Evolutionary conservation across 2,329 filamentous ascomycete species (phyloP), one percentile per base, ranked within the genome.

Genomic region (Capronia americana): DNA sequence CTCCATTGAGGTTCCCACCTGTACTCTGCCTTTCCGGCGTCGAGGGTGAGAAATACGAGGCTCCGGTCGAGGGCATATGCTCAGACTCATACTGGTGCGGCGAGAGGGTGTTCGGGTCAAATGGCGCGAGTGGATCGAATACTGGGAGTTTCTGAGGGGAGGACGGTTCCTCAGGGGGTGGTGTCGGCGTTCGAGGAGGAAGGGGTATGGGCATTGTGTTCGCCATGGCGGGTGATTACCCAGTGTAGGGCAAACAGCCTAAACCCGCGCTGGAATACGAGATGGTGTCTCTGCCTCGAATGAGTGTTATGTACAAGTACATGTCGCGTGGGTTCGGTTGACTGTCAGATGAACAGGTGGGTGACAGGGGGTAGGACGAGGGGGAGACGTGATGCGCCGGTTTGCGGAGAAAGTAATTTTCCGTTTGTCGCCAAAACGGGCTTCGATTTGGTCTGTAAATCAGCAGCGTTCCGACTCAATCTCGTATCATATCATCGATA

Each of bases 101-200:
- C 46, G 83, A 85, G 61, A 86, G 75, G 12, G 80, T 71, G 67
- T 81, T 79, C 17, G 79, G 77, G 73, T 85, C 79, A 66, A 78
- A 79, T n/a, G 67, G 65, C 62, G 65, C 64, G 23, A 69, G 72
- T 68, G 74, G 65, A 53, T 69, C 68, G 46, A 70, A 67, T 46
- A 68, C 70, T 26, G 71, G 63, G 63, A 73, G 69, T 32, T 55
- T 61, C 34, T 59, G 62, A 26, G 62, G 65, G 14, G 68, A 68
- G 30, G 62, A 53, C 12, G 63, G 63, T 46, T 83, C 80, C 70
- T 86, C 84, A 73, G 85, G 82, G 69, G 87, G 87, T 71, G 88
- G 88, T 72, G 88, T 88, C 12, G 87, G 87, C 34, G 88, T 89
- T 71, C 86, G 83, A 63, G 88, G 87, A 67, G 86, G 87, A 50